phyloP scores from a whole-genome alignment of 2,329 filamentous ascomycete genomes.

The Fusarium nelsonii region DNA sequence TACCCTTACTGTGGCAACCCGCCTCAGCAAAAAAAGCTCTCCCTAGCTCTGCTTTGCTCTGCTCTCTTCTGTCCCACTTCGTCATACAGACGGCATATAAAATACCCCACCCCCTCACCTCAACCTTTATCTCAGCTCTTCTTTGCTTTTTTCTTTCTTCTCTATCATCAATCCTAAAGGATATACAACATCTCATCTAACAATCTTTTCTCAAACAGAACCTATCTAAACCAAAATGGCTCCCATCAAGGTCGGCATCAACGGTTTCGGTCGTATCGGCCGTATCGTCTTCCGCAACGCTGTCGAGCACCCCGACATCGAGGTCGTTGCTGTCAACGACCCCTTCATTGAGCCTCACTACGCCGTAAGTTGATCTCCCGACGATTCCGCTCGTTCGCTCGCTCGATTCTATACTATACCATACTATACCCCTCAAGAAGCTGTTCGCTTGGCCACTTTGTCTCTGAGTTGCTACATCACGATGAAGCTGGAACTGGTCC shows the following conservation, averaged over 20 bases:
- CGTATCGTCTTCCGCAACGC: slow-evolving; percentile 99
- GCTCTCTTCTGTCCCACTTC: slow-evolving; percentile 16
- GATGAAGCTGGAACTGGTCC: not conserved
- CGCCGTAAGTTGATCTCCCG: slow-evolving; percentile 77
- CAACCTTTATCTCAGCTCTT: slow-evolving; percentile 14
- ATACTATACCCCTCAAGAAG: not conserved
- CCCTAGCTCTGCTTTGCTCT: not conserved
- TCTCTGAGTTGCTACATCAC: not conserved
- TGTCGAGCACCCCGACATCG: slow-evolving; percentile 87
- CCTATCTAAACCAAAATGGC: slow-evolving; percentile 53
- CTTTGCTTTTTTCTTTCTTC: slow-evolving; percentile 15
- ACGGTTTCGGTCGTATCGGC: slow-evolving; percentile 99
- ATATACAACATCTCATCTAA: slow-evolving; percentile 26
- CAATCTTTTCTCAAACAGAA: slow-evolving; percentile 24
- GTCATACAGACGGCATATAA: slow-evolving; percentile 42
- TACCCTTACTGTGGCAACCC: slow-evolving; percentile 18
- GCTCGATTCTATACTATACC: slow-evolving; percentile 13
- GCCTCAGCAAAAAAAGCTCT: slow-evolving; percentile 24
- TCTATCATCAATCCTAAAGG: slow-evolving; percentile 11
- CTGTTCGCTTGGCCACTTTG: not conserved
- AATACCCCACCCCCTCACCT: slow-evolving; percentile 45
- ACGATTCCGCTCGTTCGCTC: not conserved
- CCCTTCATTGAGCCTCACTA: slow-evolving; percentile 99
- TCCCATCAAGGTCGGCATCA: slow-evolving; percentile 89
- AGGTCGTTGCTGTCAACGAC: slow-evolving; percentile 98